Evolutionary conservation across 441 rosid genomes (phyloP), one percentile per base, ranked within the genome.

Genomic region (Pelargonium citronellum): DNA sequence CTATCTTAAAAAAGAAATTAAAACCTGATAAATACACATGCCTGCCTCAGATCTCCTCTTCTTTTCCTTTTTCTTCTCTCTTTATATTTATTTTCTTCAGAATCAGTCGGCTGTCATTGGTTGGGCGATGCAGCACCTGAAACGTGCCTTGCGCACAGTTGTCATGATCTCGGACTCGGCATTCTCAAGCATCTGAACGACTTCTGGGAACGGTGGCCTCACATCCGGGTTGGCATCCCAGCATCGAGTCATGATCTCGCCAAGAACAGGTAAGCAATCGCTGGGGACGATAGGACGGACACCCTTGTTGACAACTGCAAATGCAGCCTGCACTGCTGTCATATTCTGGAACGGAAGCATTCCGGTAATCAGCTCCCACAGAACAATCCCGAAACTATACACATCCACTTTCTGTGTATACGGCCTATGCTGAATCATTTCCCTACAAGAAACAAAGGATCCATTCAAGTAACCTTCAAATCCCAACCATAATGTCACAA

Each of bases 361-460:
- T 0, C 85, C 87, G 0, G 89, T 83, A 16, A 85, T 67, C 10
- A 85, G 76, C 70, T 85, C 89, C 87, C 89, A 85, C 7, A 85
- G 82, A 9, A 85, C 87, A 4, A 83, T 80, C 4, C 89, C 85
- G 10, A 85, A 83, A 72, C 85, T 83, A 73, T 85, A 83, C 16
- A 83, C 89, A 73, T 83, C 89, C 22, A 85, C 84, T 63, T 82
- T 83, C 67, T 83, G 87, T 1, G 82, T 81, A 78, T 83, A 85
- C 2, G 83, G 79, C 78, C 85, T 72, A 75, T 83, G 83, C 67
- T 83, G 87, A 58, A 83, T 85, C 87, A 83, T 83, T 77, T 83
- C 89, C 72, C 86, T 84, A 79, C 74, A 73, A 16, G 7, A 68
- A 34, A 64, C 20, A 43, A 24, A 67, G 5, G 53, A 22, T 46